phyloP scores from a whole-genome alignment of 2,329 filamentous ascomycete genomes.

The Pyricularia sp. region DNA sequence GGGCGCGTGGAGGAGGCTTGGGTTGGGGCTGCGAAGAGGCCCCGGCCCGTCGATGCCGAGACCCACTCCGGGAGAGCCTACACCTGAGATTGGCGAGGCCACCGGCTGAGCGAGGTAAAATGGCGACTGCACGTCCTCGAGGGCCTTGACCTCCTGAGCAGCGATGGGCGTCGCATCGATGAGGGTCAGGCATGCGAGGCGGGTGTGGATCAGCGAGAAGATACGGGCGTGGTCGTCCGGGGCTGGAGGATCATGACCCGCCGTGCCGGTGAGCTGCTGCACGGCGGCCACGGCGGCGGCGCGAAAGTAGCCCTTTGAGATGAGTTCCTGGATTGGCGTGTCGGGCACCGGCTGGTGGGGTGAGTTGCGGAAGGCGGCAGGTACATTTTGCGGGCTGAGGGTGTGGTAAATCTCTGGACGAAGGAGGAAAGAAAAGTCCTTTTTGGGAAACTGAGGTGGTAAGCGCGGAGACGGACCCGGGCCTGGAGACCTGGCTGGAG shows the following conservation, averaged over 20 bases:
- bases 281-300: constrained; percentile 63
- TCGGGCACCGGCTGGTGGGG: constrained; percentile 52
- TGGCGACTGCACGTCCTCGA: constrained; percentile 51
- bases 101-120: constrained; percentile 47
- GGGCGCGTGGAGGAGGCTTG: not conserved
- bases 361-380: constrained; percentile 59
- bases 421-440: constrained; percentile 74
- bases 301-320: constrained; percentile 69
- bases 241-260: constrained; percentile 26
- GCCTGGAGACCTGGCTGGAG: constrained; percentile 19
- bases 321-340: constrained; percentile 57
- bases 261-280: constrained; percentile 45
- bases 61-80: not conserved
- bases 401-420: constrained; percentile 77
- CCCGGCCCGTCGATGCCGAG: not conserved
- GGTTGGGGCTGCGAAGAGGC: constrained; percentile 1
- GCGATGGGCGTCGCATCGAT: constrained; percentile 64
- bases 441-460: constrained; percentile 31
- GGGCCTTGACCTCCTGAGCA: constrained; percentile 54
- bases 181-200: constrained; percentile 73
- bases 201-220: constrained; percentile 69
- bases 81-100: constrained; percentile 15
- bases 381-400: constrained; percentile 53
- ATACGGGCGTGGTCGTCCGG: constrained; percentile 56
- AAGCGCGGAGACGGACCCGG: constrained; percentile 1